These are phyloP conservation scores for Candida xyloterini DNA, from an alignment of 805 yeast species.

Conservation along the genomic window DNA sequence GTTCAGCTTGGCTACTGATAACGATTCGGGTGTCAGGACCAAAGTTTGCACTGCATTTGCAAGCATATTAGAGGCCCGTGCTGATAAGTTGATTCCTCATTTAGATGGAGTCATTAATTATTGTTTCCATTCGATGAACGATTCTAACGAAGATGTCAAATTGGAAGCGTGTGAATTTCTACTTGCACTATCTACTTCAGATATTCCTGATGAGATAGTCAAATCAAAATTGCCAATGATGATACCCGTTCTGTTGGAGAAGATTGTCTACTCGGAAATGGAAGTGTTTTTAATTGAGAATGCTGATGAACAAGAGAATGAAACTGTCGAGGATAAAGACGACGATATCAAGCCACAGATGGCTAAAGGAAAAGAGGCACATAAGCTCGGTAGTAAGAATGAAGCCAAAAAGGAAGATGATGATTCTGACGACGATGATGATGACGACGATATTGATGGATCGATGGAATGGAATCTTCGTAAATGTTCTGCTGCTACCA, in stretches of 20 bases:
- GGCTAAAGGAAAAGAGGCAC: conserved; percentile 58
- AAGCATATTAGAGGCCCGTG: conserved; percentile 66
- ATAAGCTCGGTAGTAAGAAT: conserved; percentile 22
- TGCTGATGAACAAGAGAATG: conserved; percentile 73
- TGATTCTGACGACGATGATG: conserved; percentile 55
- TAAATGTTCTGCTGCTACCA: conserved; percentile 91
- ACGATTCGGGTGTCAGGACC: conserved; percentile 57
- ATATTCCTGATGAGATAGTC: conserved; percentile 53
- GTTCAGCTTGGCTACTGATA: conserved; percentile 66
- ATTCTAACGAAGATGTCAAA: conserved; percentile 67
- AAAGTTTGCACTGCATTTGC: conserved; percentile 78
- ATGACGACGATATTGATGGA: conserved; percentile 65
- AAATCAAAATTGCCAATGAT: conserved; percentile 57
- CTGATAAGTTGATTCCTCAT: conserved; percentile 78
- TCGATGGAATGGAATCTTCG: conserved; percentile 85
- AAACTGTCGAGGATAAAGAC: conserved; percentile 72
- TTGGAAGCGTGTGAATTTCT: conserved; percentile 93
- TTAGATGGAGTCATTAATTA: conserved; percentile 82
- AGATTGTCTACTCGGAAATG: conserved; percentile 86
- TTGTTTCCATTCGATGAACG: conserved; percentile 73
- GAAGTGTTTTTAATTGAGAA: conserved; percentile 64
- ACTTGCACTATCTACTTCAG: conserved; percentile 66
- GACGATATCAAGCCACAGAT: conserved; percentile 85
- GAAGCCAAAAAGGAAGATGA: conserved; percentile 27
- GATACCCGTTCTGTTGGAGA: conserved; percentile 71